These are phyloP conservation scores for Ogataea henricii DNA, from an alignment of 805 yeast genomes.

Conservation along the genomic window DNA sequence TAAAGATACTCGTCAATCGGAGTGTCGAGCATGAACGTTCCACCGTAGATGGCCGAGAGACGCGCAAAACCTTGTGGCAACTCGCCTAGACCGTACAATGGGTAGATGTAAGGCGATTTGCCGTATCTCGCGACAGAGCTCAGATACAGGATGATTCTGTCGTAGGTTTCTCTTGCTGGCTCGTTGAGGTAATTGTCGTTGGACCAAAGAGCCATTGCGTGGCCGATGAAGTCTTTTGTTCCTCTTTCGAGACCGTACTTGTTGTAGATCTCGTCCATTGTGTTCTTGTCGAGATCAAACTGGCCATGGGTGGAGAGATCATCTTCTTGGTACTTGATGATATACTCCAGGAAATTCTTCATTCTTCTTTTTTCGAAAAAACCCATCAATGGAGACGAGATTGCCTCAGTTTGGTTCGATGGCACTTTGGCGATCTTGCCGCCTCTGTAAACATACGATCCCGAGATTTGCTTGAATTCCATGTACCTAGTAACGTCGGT, in stretches of 20 bases:
- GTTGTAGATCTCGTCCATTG: conserved; percentile 88
- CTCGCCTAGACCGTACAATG: conserved; percentile 95
- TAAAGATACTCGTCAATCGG: conserved; percentile 89
- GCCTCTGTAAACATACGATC: conserved; percentile 87
- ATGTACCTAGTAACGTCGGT: conserved; percentile 95
- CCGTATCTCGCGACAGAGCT: conserved; percentile 94
- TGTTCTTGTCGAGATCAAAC: conserved; percentile 77
- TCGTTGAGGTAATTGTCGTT: conserved; percentile 85
- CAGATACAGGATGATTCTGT: conserved; percentile 81
- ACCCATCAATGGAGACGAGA: conserved; percentile 91
- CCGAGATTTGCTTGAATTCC: conserved; percentile 95
- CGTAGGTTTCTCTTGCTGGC: conserved; percentile 91
- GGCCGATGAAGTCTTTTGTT: conserved; percentile 95
- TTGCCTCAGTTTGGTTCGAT: conserved; percentile 86
- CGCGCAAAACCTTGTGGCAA: conserved; percentile 99
- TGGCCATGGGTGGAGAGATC: conserved; percentile 82
- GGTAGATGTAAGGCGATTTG: conserved; percentile 94
- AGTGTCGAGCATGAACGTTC: conserved; percentile 96
- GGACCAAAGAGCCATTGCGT: conserved; percentile 96
- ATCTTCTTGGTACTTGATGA: conserved; percentile 78
- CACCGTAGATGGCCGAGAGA: conserved; percentile 95
- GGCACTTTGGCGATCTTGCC: conserved; percentile 96
- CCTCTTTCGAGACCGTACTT: conserved; percentile 91
- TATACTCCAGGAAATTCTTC: conserved; percentile 88
- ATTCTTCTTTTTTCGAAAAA: conserved; percentile 93